A percentile compares a stretch with the other conserved stretches of the same genome.
Conservation (phyloP, 495 filamentous ascomycete species). For the Penicillium steckii region DNA sequence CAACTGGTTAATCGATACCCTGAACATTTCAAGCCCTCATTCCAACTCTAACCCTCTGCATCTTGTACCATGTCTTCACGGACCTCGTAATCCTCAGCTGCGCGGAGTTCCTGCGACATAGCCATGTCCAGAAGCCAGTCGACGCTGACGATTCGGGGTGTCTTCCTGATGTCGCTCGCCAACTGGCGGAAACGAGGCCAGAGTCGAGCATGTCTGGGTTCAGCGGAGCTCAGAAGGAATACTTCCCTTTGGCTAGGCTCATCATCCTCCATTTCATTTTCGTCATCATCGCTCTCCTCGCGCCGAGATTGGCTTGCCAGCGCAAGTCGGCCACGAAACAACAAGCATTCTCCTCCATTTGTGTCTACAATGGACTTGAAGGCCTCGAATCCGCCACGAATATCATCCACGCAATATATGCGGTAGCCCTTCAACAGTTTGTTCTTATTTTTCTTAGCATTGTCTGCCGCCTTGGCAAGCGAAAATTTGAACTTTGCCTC, state of each 20-base stretch:
- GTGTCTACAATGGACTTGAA: conserved; percentile 80
- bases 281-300: conserved; percentile 45
- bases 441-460: conserved; percentile 73
- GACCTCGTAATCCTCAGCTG: conserved; percentile 61
- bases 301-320: conserved; percentile 49
- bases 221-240: conserved; percentile 69
- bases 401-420: conserved; percentile 75
- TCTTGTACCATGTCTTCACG: conserved; percentile 33
- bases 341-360: conserved; percentile 79
- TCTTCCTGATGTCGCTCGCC: conserved; percentile 67
- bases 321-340: conserved; percentile 72
- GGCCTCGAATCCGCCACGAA: conserved; percentile 77
- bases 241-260: conserved; percentile 64
- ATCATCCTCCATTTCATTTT: conserved; percentile 51
- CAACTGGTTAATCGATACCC: conserved; percentile 22
- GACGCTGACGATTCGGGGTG: conserved; percentile 70
- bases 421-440: conserved; percentile 68
- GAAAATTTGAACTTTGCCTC: conserved; percentile 69
- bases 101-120: conserved; percentile 75
- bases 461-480: conserved; percentile 59
- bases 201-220: conserved; percentile 63
- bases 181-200: conserved; percentile 80
- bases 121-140: conserved; percentile 91
- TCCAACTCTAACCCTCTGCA: conserved; percentile 23
- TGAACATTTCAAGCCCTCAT: conserved; percentile 2